Percentiles rank a stretch among this genome's conserved stretches.
phyloP scores from a whole-genome alignment of 768 basidiomycete genomes.

The Collybia sp. region DNA sequence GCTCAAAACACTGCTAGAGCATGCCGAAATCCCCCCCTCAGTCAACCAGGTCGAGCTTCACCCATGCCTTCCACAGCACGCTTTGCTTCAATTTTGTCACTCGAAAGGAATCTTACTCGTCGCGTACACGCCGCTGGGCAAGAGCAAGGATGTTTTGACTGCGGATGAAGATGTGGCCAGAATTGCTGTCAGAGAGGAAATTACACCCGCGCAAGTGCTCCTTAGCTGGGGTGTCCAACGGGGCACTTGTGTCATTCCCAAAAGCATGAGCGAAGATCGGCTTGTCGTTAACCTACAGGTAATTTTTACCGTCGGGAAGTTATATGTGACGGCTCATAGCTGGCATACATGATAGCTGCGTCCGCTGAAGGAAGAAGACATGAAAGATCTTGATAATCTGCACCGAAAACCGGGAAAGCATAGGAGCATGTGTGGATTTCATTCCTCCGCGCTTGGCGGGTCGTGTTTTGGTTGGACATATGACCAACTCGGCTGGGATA shows the following conservation, averaged over 20 bases:
- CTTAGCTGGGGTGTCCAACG: conserved; percentile 57
- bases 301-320: neutral
- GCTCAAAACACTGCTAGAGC: conserved; percentile 27
- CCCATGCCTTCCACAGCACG: conserved; percentile 39
- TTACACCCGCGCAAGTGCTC: conserved; percentile 38
- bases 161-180: conserved; percentile 17
- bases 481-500: conserved; percentile 30
- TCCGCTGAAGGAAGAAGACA: conserved; percentile 27
- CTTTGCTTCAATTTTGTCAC: conserved; percentile 36
- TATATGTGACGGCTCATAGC: conserved; percentile 9
- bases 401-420: conserved; percentile 36
- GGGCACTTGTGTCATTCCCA: conserved; percentile 50
- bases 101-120: conserved; percentile 36
- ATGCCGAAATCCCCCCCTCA: conserved; percentile 32
- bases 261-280: conserved; percentile 36
- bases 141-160: conserved; percentile 3
- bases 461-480: conserved; percentile 33
- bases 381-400: conserved; percentile 30
- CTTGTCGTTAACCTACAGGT: conserved; percentile 40
- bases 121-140: conserved; percentile 44
- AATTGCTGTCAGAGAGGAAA: conserved; percentile 23
- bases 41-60: conserved; percentile 40
- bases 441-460: conserved; percentile 21
- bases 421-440: conserved; percentile 25
- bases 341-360: conserved; percentile 23